Evolutionary conservation across 495 filamentous ascomycete genomes (phyloP), one percentile per base, ranked within the genome.

Genomic region (Hyphodiscus hymeniophilus): DNA sequence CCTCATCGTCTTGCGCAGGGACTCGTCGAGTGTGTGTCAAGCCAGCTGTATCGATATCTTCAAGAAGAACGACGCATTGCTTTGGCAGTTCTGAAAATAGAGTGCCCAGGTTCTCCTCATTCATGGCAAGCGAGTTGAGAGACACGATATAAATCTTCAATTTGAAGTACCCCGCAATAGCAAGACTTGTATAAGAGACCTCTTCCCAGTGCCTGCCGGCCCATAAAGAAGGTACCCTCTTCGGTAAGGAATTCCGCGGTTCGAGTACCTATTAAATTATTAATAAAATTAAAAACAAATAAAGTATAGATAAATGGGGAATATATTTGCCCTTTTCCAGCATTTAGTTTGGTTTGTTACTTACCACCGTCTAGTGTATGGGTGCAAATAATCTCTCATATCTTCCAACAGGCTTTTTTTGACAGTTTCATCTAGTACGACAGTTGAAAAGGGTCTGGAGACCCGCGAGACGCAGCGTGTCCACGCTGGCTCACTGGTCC

Each of bases 211-310:
- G 55, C 92, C 92, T 3, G 92, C 92, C 15, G 91, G 89, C 18
- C 92, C 92, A 43, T 89, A 84, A 7, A 98, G 73, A 49, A 98
- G 82, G 45, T 94, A 94, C 47, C 88, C 88, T 32, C 92, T 81
- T 35, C 92, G 87, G 42, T 85, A 87, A 0, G 83, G 82, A 40
- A 87, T 80, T 2, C 82, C 82, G 38, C 81, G 68, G 56, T 82
- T 80, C 3, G 80, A 74, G 56, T 95, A 95, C n/a, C n/a, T n/a
- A n/a, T n/a, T n/a, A n/a, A n/a, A n/a, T n/a, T n/a, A n/a, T n/a
- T n/a, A n/a, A n/a, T n/a, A n/a, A n/a, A n/a, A n/a, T n/a, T n/a
- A n/a, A n/a, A n/a, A n/a, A n/a, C n/a, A n/a, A n/a, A n/a, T n/a
- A n/a, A n/a, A n/a, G n/a, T n/a, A n/a, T n/a, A n/a, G n/a, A n/a